Evolutionary conservation across 1,284 basidiomycete species (phyloP), one percentile per base, ranked within the genome.

Genomic region (Trichosporon ovoides): DNA sequence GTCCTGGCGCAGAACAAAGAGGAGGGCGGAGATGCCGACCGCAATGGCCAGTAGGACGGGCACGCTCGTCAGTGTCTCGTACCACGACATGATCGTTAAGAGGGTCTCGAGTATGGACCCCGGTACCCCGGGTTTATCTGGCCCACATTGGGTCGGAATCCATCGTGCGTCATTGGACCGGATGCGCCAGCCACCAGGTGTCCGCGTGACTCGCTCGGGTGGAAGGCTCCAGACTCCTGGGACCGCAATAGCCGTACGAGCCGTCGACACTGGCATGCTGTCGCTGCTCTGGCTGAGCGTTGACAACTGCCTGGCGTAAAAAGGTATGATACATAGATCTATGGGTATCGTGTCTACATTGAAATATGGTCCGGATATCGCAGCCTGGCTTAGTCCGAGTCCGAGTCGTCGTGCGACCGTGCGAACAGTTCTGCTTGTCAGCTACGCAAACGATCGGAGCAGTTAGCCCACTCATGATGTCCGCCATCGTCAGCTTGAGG

Each of bases 401-500:
- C n/a, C n/a, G n/a, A n/a, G n/a, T 54, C 52, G 36, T 43, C 53
- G 49, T 55, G 18, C 16, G 43, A 50, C 2, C 58, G 53, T n/a
- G 38, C 31, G 56, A 61, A 61, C 38, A 61, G 60, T 22, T 61
- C 59, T 60, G 33, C 4, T 10, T 2, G 63, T 60, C 48, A 57
- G 53, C 20, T 33, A 4, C 4, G 34, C 24, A n/a, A 6, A 2
- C 1, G 12, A 11, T 13, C n/a, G n/a, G n/a, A n/a, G n/a, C 5
- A 16, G 18, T 3, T 18, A 34, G 68, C 72, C 58, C 53, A 76
- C 76, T 85, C 76, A 94, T 82, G 61, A 95, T 81, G 59, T 95
- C 91, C 33, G 89, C 85, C 77, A 91, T 79, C 11, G 86, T 85
- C n/a, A 95, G 84, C 61, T 86, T 86, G 81, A 86, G 85, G 69